These are phyloP conservation scores for Curvularia hawaiiensis DNA, from an alignment of 2,329 filamentous ascomycete genomes.

Conservation along the genomic window DNA sequence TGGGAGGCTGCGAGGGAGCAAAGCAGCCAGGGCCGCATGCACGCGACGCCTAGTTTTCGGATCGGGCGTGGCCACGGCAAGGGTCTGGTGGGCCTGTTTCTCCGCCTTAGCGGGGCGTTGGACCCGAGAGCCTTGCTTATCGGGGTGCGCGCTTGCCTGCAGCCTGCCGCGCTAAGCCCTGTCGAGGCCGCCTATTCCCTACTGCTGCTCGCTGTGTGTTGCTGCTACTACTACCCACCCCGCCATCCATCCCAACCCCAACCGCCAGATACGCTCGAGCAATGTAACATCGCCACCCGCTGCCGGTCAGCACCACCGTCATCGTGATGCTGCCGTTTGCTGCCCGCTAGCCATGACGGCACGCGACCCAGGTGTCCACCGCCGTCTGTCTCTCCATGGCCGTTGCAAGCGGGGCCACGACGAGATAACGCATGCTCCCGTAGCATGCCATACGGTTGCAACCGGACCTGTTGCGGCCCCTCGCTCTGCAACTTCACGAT, in stretches of 20 bases:
- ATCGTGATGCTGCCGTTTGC: not conserved
- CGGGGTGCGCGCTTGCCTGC: not conserved
- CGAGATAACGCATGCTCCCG: slow-evolving; percentile 26
- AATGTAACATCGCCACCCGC: slow-evolving; percentile 10
- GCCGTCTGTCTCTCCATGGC: slow-evolving; percentile 8
- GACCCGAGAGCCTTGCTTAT: not conserved
- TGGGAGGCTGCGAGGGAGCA: not conserved
- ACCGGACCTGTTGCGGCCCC: slow-evolving; percentile 10
- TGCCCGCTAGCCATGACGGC: not conserved
- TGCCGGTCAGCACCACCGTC: not conserved
- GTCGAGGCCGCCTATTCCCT: not conserved
- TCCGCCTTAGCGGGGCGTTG: not conserved
- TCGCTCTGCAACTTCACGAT: slow-evolving; percentile 23
- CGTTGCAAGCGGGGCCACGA: slow-evolving; percentile 2
- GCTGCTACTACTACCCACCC: not conserved
- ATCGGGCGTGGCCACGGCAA: not conserved
- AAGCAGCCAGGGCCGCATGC: not conserved
- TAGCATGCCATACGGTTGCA: slow-evolving; percentile 29
- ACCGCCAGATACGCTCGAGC: not conserved
- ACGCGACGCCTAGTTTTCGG: slow-evolving; percentile 4
- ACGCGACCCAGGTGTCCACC: slow-evolving; percentile 2
- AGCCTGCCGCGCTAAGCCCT: not conserved
- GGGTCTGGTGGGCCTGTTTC: not conserved
- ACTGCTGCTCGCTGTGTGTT: too few relatives aligned
- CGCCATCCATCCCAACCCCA: not conserved